Evolutionary conservation across 2,329 filamentous ascomycete genomes (phyloP).

Genomic region (Chrysoporthe cubensis): DNA sequence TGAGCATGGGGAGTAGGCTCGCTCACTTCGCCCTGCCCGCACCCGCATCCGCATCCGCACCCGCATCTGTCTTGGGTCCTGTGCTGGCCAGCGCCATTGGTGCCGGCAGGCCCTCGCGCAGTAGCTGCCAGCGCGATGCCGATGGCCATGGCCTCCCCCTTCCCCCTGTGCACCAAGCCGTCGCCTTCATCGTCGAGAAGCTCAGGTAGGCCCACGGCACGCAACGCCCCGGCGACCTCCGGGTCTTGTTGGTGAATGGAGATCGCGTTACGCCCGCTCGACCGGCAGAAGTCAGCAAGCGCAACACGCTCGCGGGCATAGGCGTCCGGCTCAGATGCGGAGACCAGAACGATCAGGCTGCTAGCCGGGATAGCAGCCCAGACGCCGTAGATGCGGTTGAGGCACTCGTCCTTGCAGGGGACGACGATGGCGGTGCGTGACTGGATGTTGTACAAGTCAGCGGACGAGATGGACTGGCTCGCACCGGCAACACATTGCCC

Average conservation of each 20-base stretch:
- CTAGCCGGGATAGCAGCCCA: conserved; percentile 36
- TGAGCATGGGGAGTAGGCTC: too few relatives aligned
- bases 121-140: conserved; percentile 37
- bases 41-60: not conserved
- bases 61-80: not conserved
- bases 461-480: conserved; percentile 19
- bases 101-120: conserved; percentile 15
- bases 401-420: conserved; percentile 39
- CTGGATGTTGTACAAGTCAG: conserved; percentile 20
- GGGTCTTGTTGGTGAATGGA: conserved; percentile 38
- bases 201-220: conserved; percentile 32
- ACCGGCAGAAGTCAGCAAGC: conserved; percentile 31
- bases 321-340: conserved; percentile 34
- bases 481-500: not conserved
- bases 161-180: conserved; percentile 36
- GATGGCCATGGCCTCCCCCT: conserved; percentile 41
- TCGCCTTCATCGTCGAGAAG: conserved; percentile 35
- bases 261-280: conserved; percentile 31
- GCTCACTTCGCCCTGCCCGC: not conserved
- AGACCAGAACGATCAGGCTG: conserved; percentile 39
- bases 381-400: conserved; percentile 35
- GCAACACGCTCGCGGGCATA: conserved; percentile 33
- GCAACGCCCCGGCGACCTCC: conserved; percentile 33
- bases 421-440: conserved; percentile 37
- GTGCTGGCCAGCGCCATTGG: not conserved